Evolutionary conservation across 768 basidiomycete genomes (phyloP), one percentile per base, ranked within the genome.

Genomic region (button mushroom (Agaricus bisporus)): DNA sequence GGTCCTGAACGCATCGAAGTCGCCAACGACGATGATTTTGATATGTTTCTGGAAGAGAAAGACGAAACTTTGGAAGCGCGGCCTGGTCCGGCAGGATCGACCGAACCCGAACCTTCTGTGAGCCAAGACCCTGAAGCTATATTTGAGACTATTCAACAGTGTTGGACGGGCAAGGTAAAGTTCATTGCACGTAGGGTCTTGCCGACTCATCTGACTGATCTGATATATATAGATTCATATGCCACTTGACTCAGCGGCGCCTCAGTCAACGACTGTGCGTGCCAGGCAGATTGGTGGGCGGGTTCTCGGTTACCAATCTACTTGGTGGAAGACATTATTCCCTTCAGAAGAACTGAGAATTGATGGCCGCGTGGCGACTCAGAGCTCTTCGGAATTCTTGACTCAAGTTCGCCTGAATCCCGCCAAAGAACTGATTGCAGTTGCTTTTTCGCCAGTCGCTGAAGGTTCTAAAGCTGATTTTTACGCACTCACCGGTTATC

Each of bases 251-350:
- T 82, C 88, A 15, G 77, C 75, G 20, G 75, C 82, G 41, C 83
- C 79, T 28, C 85, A 85, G 68, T 79, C 84, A 63, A 82, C 82
- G 8, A 72, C 76, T 43, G 78, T 90, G 4, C 68, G 79, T 35
- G 88, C 87, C 4, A 82, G 86, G 7, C 93, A 93, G 64, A 71
- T 88, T n/a, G 92, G 85, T 36, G 93, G 92, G 14, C 78, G 85
- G 44, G 58, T 73, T 3, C 67, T 94, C 44, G 77, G 73, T 18
- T 63, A 66, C 41, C 74, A 78, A 52, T 85, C 85, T 1, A 66
- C 71, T 2, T 77, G 88, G 22, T 95, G 93, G 92, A 74, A 74
- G 52, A 83, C 81, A 0, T 72, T 95, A 32, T 88, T 95, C 64
- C 88, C 90, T 14, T 72, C 79, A 10, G 78, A 80, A 41, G 71